Evolutionary conservation across 1,284 basidiomycete species (phyloP).

Genomic region (Marasmius fiardii): DNA sequence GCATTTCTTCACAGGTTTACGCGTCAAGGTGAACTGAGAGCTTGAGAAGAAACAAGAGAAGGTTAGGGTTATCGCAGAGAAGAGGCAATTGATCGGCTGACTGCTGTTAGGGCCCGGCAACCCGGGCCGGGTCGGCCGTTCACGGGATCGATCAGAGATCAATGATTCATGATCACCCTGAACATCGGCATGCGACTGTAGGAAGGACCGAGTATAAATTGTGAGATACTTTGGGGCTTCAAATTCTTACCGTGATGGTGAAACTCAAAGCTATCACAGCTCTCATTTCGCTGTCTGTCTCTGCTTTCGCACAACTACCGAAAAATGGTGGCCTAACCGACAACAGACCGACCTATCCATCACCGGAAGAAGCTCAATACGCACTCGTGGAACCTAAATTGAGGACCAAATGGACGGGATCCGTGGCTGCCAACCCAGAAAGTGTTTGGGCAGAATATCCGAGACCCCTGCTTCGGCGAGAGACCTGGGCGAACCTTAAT

Average conservation of each 20-base stretch:
- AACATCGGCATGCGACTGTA: no score
- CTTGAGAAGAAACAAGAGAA: no score
- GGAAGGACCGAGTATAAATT: no score
- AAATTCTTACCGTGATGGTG: not conserved
- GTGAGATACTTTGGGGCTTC: no score
- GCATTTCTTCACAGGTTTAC: no score
- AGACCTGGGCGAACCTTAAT: conserved; percentile 14
- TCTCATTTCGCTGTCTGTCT: not conserved
- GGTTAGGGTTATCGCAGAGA: no score
- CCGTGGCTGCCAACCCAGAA: conserved; percentile 11
- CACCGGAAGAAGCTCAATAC: conserved; percentile 14
- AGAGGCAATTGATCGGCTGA: no score
- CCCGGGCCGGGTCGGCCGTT: no score
- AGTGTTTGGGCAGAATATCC: conserved; percentile 16
- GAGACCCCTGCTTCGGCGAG: conserved; percentile 9
- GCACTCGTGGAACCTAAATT: conserved; percentile 15
- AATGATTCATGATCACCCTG: no score
- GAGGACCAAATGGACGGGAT: conserved; percentile 15
- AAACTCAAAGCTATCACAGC: not conserved
- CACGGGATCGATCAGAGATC: no score
- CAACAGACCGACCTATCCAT: conserved; percentile 13
- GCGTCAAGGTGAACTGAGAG: no score
- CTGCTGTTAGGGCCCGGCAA: no score
- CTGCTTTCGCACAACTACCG: conserved; percentile 5
- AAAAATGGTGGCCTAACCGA: conserved; percentile 16